A percentile compares a stretch with the other conserved stretches of the same genome.
These are phyloP conservation scores for Phytophthora macrochlamydospora DNA, from an alignment of 352 stramenopile species.

Conservation along the genomic window DNA sequence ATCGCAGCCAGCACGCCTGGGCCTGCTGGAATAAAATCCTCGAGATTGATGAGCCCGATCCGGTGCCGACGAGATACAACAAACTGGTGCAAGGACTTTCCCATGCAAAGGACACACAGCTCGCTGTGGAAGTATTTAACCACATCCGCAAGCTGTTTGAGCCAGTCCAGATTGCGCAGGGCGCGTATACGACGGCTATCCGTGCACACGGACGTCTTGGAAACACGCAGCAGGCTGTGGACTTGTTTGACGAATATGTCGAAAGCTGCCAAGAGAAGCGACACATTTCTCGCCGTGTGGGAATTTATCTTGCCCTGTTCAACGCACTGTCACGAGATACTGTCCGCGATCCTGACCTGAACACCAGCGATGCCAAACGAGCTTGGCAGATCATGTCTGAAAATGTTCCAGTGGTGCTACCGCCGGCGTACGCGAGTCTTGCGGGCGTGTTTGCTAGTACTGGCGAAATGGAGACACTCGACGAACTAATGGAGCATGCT, in stretches of 20 bases:
- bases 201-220: conserved; percentile 72
- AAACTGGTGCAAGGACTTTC: conserved; percentile 67
- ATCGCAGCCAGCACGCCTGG: conserved; percentile 62
- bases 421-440: conserved; percentile 83
- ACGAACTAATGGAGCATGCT: conserved; percentile 66
- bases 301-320: conserved; percentile 80
- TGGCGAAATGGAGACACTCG: conserved; percentile 70
- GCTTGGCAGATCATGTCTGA: conserved; percentile 78
- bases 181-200: conserved; percentile 70
- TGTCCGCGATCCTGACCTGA: conserved; percentile 61
- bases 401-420: conserved; percentile 66
- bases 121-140: conserved; percentile 70
- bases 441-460: conserved; percentile 80
- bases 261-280: conserved; percentile 39
- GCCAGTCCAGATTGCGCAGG: conserved; percentile 49
- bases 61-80: conserved; percentile 58
- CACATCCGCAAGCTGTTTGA: conserved; percentile 58
- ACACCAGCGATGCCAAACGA: conserved; percentile 72
- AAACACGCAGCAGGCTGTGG: conserved; percentile 61
- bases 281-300: conserved; percentile 44
- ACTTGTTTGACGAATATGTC: conserved; percentile 76
- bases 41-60: conserved; percentile 45
- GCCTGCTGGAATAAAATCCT: conserved; percentile 79
- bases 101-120: conserved; percentile 61
- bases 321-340: conserved; percentile 82